These are phyloP conservation scores for Pseudocercospora eumusae DNA, from an alignment of 2,329 filamentous ascomycete genomes.

Conservation along the genomic window DNA sequence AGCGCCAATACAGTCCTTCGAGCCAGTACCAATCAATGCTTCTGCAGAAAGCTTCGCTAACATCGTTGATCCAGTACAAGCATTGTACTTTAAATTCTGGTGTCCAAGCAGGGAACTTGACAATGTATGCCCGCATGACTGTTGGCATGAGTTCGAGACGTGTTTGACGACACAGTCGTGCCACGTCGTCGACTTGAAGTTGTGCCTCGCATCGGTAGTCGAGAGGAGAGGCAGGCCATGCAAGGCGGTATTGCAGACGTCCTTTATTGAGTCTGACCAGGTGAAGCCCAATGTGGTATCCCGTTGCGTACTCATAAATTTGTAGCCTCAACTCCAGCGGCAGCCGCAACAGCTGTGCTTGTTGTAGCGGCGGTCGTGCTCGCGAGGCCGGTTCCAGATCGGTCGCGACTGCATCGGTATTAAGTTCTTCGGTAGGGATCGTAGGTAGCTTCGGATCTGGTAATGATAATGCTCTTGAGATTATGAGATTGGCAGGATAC, in stretches of 20 bases:
- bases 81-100: constrained; percentile 26
- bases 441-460: not conserved
- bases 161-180: constrained; percentile 9
- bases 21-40: constrained; percentile 27
- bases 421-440: not conserved
- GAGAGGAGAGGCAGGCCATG: constrained; percentile 16
- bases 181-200: constrained; percentile 19
- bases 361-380: not conserved
- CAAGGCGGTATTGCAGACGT: constrained; percentile 13
- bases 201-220: constrained; percentile 18
- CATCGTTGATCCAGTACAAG: constrained; percentile 21
- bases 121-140: constrained; percentile 21
- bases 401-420: not conserved
- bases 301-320: constrained; percentile 18
- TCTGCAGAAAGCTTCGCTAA: constrained; percentile 18
- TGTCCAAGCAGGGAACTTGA: constrained; percentile 26
- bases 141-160: constrained; percentile 19
- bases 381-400: not conserved
- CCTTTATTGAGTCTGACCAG: constrained; percentile 13
- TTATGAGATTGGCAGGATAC: not conserved
- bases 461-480: not conserved
- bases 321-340: constrained; percentile 24
- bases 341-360: constrained; percentile 10
- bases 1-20: constrained; percentile 24
- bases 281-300: constrained; percentile 9